Evolutionary conservation across 345 rosid species (phyloP), one percentile per base, ranked within the genome.

Genomic region (Draba incana): DNA sequence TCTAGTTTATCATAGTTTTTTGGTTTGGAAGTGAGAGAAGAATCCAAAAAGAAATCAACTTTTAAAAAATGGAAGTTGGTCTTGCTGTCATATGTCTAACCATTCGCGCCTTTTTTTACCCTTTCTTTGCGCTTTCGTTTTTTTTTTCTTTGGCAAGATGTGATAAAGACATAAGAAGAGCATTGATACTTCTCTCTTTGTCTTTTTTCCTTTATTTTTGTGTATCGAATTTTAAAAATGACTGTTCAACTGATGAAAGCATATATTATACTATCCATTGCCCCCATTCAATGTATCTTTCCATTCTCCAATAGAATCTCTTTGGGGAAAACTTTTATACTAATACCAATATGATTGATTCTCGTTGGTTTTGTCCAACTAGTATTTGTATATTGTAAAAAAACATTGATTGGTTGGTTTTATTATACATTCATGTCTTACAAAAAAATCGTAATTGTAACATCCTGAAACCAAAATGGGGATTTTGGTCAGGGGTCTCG

Each of bases 71-170:
- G 25, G 73, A 53, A 66, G 68, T 61, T 67, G 31, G 69, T 74
- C 28, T 63, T 61, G 64, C 58, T 74, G 74, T 74, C 74, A 53
- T 44, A 69, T 53, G 57, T 67, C 78, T 45, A 59, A 49, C 77
- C 72, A 66, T 66, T 54, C 55, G 54, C 47, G 64, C 57, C 63
- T 20, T 44, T 70, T 25, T 44, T 62, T 15, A 11, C 11, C 47
- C 58, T 60, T 9, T 12, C 31, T 63, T 25, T 54, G 25, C 70
- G 70, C 28, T 45, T 52, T 56, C 59, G 8, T 64, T 52, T 27
- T 65, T 45, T 12, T 54, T 70, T 24, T 62, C n/a, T 56, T 31
- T 15, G 9, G 28, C 46, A 56, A 35, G 25, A 50, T 72, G 33
- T 72, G 60, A 64, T 66, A 11, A 52, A 25, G 69, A 47, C 49